Percentiles rank a stretch among this genome's conserved stretches.
Conservation (phyloP, 169 alveolate species). For the Sarcocystis neurona region DNA sequence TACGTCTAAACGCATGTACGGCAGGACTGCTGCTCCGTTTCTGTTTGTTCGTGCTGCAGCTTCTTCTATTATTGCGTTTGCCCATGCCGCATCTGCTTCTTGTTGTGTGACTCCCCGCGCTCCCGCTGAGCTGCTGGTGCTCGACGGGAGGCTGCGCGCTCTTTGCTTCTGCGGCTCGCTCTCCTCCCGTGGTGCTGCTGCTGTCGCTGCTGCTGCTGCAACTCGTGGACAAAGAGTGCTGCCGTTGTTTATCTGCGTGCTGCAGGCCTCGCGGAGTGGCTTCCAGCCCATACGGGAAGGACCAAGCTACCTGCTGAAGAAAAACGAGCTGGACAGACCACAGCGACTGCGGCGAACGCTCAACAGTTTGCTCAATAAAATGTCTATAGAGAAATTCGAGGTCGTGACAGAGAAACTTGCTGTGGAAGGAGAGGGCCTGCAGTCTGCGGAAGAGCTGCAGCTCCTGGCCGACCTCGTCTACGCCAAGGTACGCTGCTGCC, state of each 20-base stretch:
- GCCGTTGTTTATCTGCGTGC: not conserved
- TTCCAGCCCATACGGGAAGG: not conserved
- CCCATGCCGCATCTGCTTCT: no score
- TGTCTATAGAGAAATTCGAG: conserved; percentile 87
- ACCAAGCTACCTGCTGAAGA: not conserved
- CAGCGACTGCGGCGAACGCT: conserved; percentile 73
- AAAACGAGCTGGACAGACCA: conserved; percentile 12
- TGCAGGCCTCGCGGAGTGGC: not conserved
- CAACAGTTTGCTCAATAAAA: conserved; percentile 82
- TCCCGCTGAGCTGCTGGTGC: not conserved
- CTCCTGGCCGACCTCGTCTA: conserved; percentile 47
- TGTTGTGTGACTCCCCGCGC: not conserved
- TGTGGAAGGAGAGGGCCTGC: conserved; percentile 61
- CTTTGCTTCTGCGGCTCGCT: not conserved
- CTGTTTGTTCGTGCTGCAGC: no score
- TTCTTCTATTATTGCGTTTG: no score
- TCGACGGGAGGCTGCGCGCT: not conserved
- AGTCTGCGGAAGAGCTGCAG: conserved; percentile 39
- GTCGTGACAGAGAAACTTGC: conserved; percentile 86
- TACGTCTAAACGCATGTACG: no score
- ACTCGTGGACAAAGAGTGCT: not conserved
- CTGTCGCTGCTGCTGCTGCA: not conserved
- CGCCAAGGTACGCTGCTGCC: conserved; percentile 34
- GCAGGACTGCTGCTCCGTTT: no score
- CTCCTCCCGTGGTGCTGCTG: not conserved